Evolutionary conservation across 169 alveolate species (phyloP).

Genomic region (Plasmodium yoelii): DNA sequence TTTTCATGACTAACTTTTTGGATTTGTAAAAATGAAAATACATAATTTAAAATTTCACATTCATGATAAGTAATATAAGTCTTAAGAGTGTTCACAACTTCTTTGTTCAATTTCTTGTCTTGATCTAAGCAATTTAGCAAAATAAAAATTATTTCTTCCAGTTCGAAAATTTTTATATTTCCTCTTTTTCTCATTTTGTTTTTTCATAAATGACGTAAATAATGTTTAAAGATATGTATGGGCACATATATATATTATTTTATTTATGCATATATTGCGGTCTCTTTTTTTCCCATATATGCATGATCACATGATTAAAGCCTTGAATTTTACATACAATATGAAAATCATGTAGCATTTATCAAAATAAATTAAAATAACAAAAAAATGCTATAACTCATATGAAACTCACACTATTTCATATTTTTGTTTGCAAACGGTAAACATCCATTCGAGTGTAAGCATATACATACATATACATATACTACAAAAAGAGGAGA

Average conservation of each 20-base stretch:
- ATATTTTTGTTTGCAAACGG: background rate
- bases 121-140: slow-evolving; percentile 51
- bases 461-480: background rate
- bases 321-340: too few species aligned
- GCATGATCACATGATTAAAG: too few species aligned
- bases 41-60: slow-evolving; percentile 67
- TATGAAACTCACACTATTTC: too few species aligned
- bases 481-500: background rate
- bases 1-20: slow-evolving; percentile 73
- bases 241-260: background rate
- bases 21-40: slow-evolving; percentile 69
- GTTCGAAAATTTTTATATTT: slow-evolving; percentile 48
- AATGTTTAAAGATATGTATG: background rate
- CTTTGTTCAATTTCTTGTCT: slow-evolving; percentile 44
- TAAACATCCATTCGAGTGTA: background rate
- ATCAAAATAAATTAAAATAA: too few species aligned
- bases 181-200: slow-evolving; percentile 55
- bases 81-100: slow-evolving; percentile 67
- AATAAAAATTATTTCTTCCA: slow-evolving; percentile 63
- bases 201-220: background rate
- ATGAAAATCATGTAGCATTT: too few species aligned
- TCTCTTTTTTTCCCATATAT: too few species aligned
- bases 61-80: slow-evolving; percentile 52
- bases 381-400: too few species aligned
- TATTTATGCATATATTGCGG: too few species aligned